Evolutionary conservation across 2,329 filamentous ascomycete species (phyloP), one percentile per base, ranked within the genome.

Genomic region (Apiospora koreana): DNA sequence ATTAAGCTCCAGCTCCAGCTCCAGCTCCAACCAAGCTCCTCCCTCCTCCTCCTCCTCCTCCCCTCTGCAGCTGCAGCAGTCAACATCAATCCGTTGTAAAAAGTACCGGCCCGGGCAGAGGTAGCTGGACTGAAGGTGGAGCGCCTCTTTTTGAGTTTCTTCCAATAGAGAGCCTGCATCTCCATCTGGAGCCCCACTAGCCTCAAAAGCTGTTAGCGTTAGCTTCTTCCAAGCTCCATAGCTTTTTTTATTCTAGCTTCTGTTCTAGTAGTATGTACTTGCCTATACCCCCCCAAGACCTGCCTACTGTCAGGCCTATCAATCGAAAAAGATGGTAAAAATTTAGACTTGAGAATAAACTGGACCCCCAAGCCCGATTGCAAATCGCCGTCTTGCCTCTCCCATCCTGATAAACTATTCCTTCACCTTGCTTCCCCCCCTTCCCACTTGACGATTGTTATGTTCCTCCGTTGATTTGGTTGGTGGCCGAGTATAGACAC

Each of bases 321-420:
- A 31, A 28, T 48, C 67, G 18, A 8, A 35, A 62, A 62, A 35
- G 21, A 62, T 66, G 18, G n/a, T 43, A 62, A 62, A 62, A 62
- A 12, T 62, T 62, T 38, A 28, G 8, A 28, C 16, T 31, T 12
- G 54, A 38, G 21, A 62, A 62, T 62, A 62, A 54, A 62, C 31
- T 38, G 54, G 54, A n/a, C 9, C 50, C 48, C 28, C 14, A 28
- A 35, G 14, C 23, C 54, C 31, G 54, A 38, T 62, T 62, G 18
- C 54, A 62, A 62, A 23, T 62, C 35, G 54, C n/a, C 54, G 31
- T 62, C 38, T 62, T 62, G 54, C 54, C 54, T 62, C 48, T 54
- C 28, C 25, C 43, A 8, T 46, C 41, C 41, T 14, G 50, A 58
- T 58, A 58, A 58, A 58, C 28, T 58, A 58, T 58, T 31, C 50